Percentiles rank a stretch among this genome's conserved stretches.
phyloP scores from a whole-genome alignment of 495 filamentous ascomycete genomes.

The Penicillium coprophilum region DNA sequence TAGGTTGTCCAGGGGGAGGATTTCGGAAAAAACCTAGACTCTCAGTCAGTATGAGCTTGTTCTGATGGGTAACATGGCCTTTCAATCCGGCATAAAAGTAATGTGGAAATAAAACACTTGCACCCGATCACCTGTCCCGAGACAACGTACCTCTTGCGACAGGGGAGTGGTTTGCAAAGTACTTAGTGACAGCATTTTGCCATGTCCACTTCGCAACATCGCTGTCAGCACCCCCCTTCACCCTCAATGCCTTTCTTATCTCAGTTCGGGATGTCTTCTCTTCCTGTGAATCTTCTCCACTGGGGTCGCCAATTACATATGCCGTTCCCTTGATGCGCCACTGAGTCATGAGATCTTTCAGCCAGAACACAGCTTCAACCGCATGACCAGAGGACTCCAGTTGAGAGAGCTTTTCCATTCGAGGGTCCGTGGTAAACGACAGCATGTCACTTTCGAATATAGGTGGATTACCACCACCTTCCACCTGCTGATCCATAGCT shows the following conservation, averaged over 20 bases:
- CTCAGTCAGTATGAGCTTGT: conserved; percentile 5
- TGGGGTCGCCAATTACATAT: conserved; percentile 66
- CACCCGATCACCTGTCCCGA: not conserved
- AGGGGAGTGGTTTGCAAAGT: conserved; percentile 85
- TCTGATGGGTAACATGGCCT: not conserved
- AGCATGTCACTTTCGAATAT: conserved; percentile 72
- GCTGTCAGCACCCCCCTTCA: conserved; percentile 29
- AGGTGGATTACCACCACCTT: conserved; percentile 55
- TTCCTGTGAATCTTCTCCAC: conserved; percentile 45
- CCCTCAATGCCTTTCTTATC: conserved; percentile 34
- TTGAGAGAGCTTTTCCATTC: conserved; percentile 80
- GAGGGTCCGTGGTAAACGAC: conserved; percentile 81
- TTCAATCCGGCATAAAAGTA: not conserved
- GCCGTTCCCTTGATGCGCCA: conserved; percentile 80
- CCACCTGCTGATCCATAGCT: conserved; percentile 59
- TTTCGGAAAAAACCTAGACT: conserved; percentile 64
- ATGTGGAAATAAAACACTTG: not conserved
- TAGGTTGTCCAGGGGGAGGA: conserved; percentile 70
- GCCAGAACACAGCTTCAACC: conserved; percentile 85
- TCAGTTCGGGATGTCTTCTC: conserved; percentile 44
- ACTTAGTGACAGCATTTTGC: conserved; percentile 72
- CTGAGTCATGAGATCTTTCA: conserved; percentile 66
- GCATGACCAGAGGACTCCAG: conserved; percentile 55
- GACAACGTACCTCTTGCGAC: conserved; percentile 60
- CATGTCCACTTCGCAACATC: conserved; percentile 58